Conservation (phyloP, 2,329 filamentous ascomycete genomes). For the Emericellopsis atlantica region DNA sequence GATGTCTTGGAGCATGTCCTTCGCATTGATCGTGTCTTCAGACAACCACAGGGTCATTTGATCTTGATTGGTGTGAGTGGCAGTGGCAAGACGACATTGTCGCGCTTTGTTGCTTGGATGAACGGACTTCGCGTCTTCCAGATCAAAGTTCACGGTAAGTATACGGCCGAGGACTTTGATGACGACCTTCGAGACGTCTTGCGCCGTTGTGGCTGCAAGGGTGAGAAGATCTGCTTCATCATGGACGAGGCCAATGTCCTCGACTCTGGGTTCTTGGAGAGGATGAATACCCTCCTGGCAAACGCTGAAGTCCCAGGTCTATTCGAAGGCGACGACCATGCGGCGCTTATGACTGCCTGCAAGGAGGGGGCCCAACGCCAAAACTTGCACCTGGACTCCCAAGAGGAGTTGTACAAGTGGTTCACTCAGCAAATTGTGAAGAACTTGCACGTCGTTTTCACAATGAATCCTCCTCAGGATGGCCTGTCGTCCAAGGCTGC, state of each 20-base stretch:
- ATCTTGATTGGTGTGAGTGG: conserved; percentile 98
- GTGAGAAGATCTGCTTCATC: conserved; percentile 99
- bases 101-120: conserved; percentile 99
- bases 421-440: conserved; percentile 99
- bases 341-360: conserved; percentile 97
- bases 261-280: conserved; percentile 94
- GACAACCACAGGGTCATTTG: conserved; percentile 94
- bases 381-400: conserved; percentile 87
- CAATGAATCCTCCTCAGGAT: conserved; percentile 97
- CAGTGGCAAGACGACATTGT: conserved; percentile 95
- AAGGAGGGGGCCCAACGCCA: conserved; percentile 97
- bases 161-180: conserved; percentile 96
- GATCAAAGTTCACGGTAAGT: conserved; percentile 98
- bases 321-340: conserved; percentile 97
- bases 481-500: conserved; percentile 92
- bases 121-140: conserved; percentile 98
- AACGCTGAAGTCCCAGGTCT: conserved; percentile 99
- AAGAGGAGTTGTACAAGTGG: conserved; percentile 99
- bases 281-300: conserved; percentile 97
- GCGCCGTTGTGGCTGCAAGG: conserved; percentile 88
- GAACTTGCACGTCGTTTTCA: conserved; percentile 98
- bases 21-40: conserved; percentile 95
- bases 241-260: conserved; percentile 99
- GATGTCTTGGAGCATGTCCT: conserved; percentile 97
- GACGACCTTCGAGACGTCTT: conserved; percentile 93